Percentiles rank a stretch among this genome's conserved stretches.
These are phyloP conservation scores for Neonectria ditissima DNA, from an alignment of 2,329 filamentous ascomycete genomes.

Conservation along the genomic window DNA sequence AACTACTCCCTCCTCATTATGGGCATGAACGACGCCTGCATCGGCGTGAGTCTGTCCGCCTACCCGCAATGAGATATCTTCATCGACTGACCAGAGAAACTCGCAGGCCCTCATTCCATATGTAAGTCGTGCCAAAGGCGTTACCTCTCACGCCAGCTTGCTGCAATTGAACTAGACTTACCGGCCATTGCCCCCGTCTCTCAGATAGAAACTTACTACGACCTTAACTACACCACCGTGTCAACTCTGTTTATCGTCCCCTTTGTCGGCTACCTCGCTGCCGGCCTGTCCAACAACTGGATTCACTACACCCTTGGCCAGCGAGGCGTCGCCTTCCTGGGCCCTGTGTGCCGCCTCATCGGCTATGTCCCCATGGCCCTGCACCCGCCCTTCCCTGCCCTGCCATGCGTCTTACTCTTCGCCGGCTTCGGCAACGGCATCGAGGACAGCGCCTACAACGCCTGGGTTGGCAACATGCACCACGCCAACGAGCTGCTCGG, in stretches of 20 bases:
- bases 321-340: conserved; percentile 76
- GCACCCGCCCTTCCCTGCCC: conserved; percentile 76
- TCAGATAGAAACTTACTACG: conserved; percentile 63
- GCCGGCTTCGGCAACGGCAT: conserved; percentile 80
- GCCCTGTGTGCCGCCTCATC: conserved; percentile 70
- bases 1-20: conserved; percentile 73
- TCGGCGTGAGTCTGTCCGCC: conserved; percentile 62
- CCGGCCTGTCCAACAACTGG: conserved; percentile 72
- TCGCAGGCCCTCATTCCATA: conserved; percentile 61
- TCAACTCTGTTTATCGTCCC: conserved; percentile 76
- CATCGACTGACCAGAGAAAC: conserved; percentile 25
- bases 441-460: conserved; percentile 70
- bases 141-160: not conserved
- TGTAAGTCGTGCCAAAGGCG: conserved; percentile 45
- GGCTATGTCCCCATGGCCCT: conserved; percentile 74
- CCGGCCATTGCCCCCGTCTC: not conserved
- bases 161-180: not conserved
- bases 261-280: conserved; percentile 72
- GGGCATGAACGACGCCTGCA: conserved; percentile 76
- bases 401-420: conserved; percentile 74
- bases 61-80: not conserved
- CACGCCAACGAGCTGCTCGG: conserved; percentile 80
- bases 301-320: conserved; percentile 76
- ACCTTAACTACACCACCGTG: conserved; percentile 70
- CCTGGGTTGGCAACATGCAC: conserved; percentile 77